Conservation (phyloP, 2,329 filamentous ascomycete genomes). For the Paraphoma sp. region DNA sequence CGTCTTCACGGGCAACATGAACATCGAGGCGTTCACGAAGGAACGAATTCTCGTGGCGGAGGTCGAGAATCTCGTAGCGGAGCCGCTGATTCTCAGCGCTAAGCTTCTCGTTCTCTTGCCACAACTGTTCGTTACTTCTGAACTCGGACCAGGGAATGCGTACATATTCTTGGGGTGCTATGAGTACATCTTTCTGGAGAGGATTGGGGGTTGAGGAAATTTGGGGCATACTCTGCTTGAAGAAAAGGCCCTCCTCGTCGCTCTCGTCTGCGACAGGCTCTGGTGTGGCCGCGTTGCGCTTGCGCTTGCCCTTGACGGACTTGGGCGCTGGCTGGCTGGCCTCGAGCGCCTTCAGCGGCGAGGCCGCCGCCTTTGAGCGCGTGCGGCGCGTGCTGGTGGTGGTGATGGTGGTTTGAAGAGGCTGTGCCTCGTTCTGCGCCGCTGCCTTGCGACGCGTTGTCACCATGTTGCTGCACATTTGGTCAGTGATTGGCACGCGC, state of each 20-base stretch:
- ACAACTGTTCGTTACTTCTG: too few relatives aligned
- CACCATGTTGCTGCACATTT: neutral
- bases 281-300: neutral
- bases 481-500: neutral
- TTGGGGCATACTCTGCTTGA: slow-evolving; percentile 23
- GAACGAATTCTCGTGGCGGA: slow-evolving; percentile 14
- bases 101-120: neutral
- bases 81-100: neutral
- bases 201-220: slow-evolving; percentile 3
- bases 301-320: neutral
- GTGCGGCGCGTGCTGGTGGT: neutral
- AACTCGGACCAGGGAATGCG: neutral
- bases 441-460: neutral
- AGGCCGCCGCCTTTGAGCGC: neutral
- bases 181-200: neutral
- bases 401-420: neutral
- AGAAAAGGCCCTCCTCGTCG: slow-evolving; percentile 26
- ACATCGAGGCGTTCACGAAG: slow-evolving; percentile 9
- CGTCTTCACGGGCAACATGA: slow-evolving; percentile 1
- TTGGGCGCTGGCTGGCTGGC: slow-evolving; percentile 8
- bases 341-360: slow-evolving; percentile 3
- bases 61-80: slow-evolving; percentile 2
- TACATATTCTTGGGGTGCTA: neutral
- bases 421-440: neutral
- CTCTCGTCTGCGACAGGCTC: slow-evolving; percentile 16